phyloP scores from a whole-genome alignment of 1,284 basidiomycete genomes.

The Tilletia indica region DNA sequence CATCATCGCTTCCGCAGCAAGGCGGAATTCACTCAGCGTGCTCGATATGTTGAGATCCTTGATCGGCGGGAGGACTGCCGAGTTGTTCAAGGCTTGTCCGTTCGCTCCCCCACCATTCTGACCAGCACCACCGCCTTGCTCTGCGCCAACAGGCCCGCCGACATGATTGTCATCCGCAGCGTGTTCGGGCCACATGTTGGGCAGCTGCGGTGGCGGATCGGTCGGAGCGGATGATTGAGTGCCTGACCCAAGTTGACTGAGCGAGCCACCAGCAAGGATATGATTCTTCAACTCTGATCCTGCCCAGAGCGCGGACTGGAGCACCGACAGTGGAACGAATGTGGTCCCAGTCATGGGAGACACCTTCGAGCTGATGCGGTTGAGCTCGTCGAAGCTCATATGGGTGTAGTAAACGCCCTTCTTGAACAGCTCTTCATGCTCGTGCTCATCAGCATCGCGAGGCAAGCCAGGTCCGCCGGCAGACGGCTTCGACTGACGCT shows the following conservation, averaged over 20 bases:
- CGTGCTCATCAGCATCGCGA: conserved; percentile 40
- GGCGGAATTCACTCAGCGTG: conserved; percentile 31
- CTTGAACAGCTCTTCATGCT: conserved; percentile 66
- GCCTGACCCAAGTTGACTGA: conserved; percentile 1
- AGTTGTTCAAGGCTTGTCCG: conserved; percentile 5
- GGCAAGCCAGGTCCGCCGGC: not conserved
- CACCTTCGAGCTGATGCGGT: conserved; percentile 32
- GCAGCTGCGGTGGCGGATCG: conserved; percentile 13
- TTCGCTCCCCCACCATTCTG: not conserved
- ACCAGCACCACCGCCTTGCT: conserved; percentile 2
- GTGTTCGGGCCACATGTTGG: conserved; percentile 14
- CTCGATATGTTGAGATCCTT: conserved; percentile 38
- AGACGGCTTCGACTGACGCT: not conserved
- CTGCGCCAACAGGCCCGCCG: not conserved
- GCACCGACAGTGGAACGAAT: conserved; percentile 35
- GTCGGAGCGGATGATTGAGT: not conserved
- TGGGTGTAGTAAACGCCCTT: conserved; percentile 82
- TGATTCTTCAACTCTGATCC: conserved; percentile 41
- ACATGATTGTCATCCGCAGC: not conserved
- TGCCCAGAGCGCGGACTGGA: conserved; percentile 45
- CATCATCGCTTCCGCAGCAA: conserved; percentile 7
- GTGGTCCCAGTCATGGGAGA: conserved; percentile 31
- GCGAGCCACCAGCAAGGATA: conserved; percentile 26
- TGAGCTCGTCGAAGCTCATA: conserved; percentile 63
- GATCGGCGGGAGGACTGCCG: conserved; percentile 4